These are phyloP conservation scores for Ormosia emarginata DNA, from an alignment of 306 rosid species.

Conservation along the genomic window DNA sequence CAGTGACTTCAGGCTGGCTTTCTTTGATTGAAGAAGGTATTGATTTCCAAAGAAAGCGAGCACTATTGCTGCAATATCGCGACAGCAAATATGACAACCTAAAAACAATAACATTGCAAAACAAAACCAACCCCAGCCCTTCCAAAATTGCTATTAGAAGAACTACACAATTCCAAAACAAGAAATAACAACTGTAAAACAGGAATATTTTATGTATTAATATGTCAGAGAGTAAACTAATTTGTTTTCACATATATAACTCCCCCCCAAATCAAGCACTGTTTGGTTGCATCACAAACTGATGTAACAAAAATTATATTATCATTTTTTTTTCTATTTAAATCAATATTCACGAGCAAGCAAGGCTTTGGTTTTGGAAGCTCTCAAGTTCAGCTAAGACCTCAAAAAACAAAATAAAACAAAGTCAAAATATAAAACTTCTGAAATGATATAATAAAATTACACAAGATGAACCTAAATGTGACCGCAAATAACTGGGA, in stretches of 20 bases:
- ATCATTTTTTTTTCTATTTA: too few relatives aligned
- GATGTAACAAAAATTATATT: too few relatives aligned
- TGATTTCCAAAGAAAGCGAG: conserved; percentile 89
- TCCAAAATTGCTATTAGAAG: not conserved
- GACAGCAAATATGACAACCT: conserved; percentile 17
- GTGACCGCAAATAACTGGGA: too few relatives aligned
- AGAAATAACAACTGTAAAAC: not conserved
- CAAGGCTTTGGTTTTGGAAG: too few relatives aligned
- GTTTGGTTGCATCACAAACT: too few relatives aligned
- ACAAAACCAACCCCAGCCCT: not conserved
- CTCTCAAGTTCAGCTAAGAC: too few relatives aligned
- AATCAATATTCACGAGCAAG: too few relatives aligned
- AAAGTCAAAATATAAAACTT: too few relatives aligned
- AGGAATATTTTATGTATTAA: not conserved
- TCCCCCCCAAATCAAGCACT: not conserved
- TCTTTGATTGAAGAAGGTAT: conserved; percentile 67
- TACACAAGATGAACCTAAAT: too few relatives aligned
- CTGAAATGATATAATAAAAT: too few relatives aligned
- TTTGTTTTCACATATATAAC: not conserved
- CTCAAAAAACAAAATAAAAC: too few relatives aligned
- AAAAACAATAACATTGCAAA: not conserved
- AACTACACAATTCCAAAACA: not conserved
- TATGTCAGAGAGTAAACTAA: not conserved
- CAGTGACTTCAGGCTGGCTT: conserved; percentile 60
- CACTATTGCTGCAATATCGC: conserved; percentile 74